Evolutionary conservation across 768 basidiomycete species (phyloP), one percentile per base, ranked within the genome.

Genomic region (Pleurotus platypus): DNA sequence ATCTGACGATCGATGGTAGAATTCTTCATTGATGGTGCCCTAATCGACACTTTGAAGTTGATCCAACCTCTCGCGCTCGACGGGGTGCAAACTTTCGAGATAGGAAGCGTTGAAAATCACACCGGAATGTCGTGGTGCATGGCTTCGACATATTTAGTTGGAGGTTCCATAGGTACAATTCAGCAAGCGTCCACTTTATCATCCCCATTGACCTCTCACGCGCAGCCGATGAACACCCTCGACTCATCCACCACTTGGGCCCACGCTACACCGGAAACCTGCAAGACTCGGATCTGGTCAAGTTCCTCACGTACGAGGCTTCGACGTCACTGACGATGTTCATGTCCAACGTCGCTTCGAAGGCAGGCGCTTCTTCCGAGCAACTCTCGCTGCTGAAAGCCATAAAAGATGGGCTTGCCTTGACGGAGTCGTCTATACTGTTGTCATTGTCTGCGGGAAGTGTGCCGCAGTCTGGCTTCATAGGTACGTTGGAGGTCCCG

Each of bases 271-370:
- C 76, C 1, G 86, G 84, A 18, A 85, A 84, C 45, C 91, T 92
- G 68, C 91, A 92, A 66, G 88, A 91, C 48, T 78, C 77, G 7
- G 67, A 79, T 2, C 77, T 93, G 37, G 74, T 84, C 61, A 85
- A 81, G 46, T 92, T 92, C 67, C 72, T 94, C 48, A 94, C 92
- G 0, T 94, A 94, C 67, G 89, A 92, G 61, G 89, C 89, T 0
- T 83, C 87, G 4, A 91, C 92, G 0, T 90, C 90, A 0, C 76
- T 94, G 54, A 92, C 90, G 65, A 90, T 94, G 77, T 84, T 85
- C 61, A 72, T 94, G 15, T 75, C 78, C 30, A 79, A 73, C 37
- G 64, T 78, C 42, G 71, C 75, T 11, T 63, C 77, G n/a, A 69
- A 68, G 48, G 8, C 35, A 37, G 60, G 69, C 0, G 60, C 68